Conservation (phyloP, 2,329 filamentous ascomycete genomes). For the Alternaria sp. region DNA sequence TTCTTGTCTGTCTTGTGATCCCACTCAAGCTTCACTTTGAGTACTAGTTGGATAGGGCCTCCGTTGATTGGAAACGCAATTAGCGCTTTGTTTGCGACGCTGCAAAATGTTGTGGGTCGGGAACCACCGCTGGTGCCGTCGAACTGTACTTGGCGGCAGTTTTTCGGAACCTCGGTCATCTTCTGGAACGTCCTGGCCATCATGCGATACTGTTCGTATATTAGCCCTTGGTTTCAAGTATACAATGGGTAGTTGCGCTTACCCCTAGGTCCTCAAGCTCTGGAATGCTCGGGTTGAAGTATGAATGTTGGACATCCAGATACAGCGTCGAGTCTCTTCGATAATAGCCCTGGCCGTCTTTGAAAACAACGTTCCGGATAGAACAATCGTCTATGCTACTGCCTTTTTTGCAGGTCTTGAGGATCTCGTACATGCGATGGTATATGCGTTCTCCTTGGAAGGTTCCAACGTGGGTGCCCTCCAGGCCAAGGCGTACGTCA, state of each 20-base stretch:
- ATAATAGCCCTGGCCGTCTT: not conserved
- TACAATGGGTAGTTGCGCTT: not conserved
- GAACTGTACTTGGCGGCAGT: not conserved
- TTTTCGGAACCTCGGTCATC: not conserved
- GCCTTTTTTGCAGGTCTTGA: slow-evolving; percentile 5
- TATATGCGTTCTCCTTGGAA: slow-evolving; percentile 11
- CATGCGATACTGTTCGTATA: slow-evolving; percentile 2
- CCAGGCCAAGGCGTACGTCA: slow-evolving; percentile 9
- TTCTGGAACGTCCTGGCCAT: slow-evolving; percentile 10
- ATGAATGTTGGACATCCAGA: not conserved
- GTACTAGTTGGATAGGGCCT: slow-evolving; percentile 6
- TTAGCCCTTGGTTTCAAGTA: not conserved
- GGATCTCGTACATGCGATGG: slow-evolving; percentile 4
- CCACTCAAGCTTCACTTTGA: slow-evolving; percentile 9
- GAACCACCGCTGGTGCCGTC: not conserved
- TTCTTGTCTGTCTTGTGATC: not conserved
- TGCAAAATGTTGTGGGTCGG: slow-evolving; percentile 5
- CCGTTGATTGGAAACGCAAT: slow-evolving; percentile 10
- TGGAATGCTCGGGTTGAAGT: not conserved
- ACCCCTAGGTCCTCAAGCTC: slow-evolving; percentile 10
- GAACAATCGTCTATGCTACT: not conserved
- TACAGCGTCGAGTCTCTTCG: not conserved
- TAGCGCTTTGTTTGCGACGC: slow-evolving; percentile 4
- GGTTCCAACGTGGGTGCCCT: slow-evolving; percentile 7
- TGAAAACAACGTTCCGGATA: slow-evolving; percentile 2